These are phyloP conservation scores for Cryptococcus maquisensis DNA, from an alignment of 1,284 basidiomycete genomes.

Conservation along the genomic window DNA sequence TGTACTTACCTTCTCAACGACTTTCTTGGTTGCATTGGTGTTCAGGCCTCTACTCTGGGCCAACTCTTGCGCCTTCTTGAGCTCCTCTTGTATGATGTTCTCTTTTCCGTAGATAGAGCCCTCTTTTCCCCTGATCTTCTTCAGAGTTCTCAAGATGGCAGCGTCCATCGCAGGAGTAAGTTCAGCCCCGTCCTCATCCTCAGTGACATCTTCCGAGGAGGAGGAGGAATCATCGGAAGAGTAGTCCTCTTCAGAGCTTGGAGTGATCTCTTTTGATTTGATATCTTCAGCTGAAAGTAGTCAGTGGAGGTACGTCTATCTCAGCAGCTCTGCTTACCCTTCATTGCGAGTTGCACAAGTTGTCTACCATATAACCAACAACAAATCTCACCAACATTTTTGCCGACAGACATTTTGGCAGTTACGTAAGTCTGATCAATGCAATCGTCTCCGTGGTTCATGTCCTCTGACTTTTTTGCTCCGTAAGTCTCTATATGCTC, in stretches of 20 bases:
- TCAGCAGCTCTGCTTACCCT: not conserved
- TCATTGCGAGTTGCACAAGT: constrained; percentile 8
- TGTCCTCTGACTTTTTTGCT: too few relatives aligned
- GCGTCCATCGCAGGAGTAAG: constrained; percentile 91
- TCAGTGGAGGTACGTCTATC: not conserved
- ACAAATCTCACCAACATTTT: not conserved
- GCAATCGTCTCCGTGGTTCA: too few relatives aligned
- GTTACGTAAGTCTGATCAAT: too few relatives aligned
- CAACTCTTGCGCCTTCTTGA: constrained; percentile 35
- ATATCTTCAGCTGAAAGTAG: not conserved
- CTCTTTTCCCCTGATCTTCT: constrained; percentile 77
- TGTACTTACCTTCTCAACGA: constrained; percentile 32
- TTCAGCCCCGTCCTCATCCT: constrained; percentile 94
- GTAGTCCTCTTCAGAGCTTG: not conserved
- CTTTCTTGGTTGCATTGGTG: constrained; percentile 54
- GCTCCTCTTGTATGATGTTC: constrained; percentile 69
- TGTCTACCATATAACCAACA: constrained; percentile 6
- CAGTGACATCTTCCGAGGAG: constrained; percentile 61
- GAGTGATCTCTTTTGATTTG: not conserved
- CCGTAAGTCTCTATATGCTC: too few relatives aligned
- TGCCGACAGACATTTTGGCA: too few relatives aligned
- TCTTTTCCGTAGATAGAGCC: constrained; percentile 61
- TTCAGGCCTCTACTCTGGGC: constrained; percentile 27
- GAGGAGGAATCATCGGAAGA: constrained; percentile 23
- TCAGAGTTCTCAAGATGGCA: constrained; percentile 87